phyloP scores from a whole-genome alignment of 177 flowering plant species.

The Vitis hybrid region DNA sequence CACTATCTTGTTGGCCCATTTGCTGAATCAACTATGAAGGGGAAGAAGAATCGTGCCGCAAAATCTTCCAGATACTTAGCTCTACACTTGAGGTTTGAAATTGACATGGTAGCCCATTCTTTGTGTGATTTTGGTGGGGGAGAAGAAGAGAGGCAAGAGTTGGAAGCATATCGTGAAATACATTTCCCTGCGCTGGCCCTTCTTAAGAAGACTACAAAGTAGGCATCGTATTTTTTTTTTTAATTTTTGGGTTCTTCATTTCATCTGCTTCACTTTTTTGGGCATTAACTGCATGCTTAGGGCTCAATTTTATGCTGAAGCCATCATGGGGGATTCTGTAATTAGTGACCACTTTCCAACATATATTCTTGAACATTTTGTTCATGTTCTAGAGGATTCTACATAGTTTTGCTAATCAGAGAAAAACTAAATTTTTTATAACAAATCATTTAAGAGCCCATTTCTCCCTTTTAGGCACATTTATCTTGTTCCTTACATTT shows the following conservation, averaged over 20 bases:
- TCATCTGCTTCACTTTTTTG: not conserved
- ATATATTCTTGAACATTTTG: too few species aligned
- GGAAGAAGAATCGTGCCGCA: slow-evolving; percentile 19
- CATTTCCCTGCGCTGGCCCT: slow-evolving; percentile 85
- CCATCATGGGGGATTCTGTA: too few species aligned
- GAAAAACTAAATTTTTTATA: too few species aligned
- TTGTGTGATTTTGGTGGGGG: slow-evolving; percentile 97
- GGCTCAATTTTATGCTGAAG: too few species aligned
- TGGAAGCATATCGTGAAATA: slow-evolving; percentile 80
- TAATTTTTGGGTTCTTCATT: not conserved
- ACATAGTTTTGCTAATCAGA: too few species aligned
- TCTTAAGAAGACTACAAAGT: slow-evolving; percentile 60
- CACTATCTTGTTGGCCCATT: slow-evolving; percentile 72
- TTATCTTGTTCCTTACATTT: not conserved
- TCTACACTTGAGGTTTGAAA: slow-evolving; percentile 92
- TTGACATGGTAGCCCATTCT: slow-evolving; percentile 99
- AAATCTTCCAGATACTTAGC: slow-evolving; percentile 72
- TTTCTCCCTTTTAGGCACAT: too few species aligned
- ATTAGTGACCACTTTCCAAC: too few species aligned
- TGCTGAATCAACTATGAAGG: slow-evolving; percentile 35
- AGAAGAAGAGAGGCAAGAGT: slow-evolving; percentile 69
- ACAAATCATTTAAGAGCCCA: too few species aligned
- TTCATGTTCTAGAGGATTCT: too few species aligned
- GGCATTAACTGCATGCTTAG: too few species aligned
- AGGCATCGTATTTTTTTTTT: slow-evolving; percentile 17